Percentiles rank a stretch among this genome's conserved stretches.
Conservation (phyloP, 306 rosid species). For the Carpinus viminea region DNA sequence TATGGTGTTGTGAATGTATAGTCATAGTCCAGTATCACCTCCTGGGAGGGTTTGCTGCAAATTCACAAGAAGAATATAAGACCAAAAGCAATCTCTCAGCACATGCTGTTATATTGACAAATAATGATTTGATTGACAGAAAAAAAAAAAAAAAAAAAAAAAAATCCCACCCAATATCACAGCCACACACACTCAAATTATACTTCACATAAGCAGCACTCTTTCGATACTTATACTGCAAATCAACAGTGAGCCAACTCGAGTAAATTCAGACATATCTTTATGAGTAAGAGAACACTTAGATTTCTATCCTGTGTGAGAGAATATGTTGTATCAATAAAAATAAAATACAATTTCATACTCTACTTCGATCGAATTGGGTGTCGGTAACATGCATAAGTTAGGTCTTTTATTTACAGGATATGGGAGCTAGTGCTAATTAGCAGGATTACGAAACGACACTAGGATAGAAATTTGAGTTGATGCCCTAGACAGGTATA, state of each 20-base stretch:
- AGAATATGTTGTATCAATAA: neutral
- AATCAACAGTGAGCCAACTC: neutral
- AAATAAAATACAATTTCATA: neutral
- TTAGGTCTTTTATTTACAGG: neutral
- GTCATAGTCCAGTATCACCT: slow-evolving; percentile 89
- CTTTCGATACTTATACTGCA: neutral
- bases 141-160: neutral
- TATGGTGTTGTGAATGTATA: slow-evolving; percentile 95
- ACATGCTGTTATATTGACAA: slow-evolving; percentile 4
- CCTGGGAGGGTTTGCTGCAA: slow-evolving; percentile 86
- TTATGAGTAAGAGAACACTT: neutral
- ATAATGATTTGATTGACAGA: slow-evolving; percentile 3
- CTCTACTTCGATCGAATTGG: too few relatives aligned
- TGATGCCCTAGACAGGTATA: too few relatives aligned
- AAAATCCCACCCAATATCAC: too few relatives aligned
- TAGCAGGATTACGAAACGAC: too few relatives aligned
- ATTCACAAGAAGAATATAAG: slow-evolving; percentile 39
- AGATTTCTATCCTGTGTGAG: neutral
- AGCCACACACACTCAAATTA: neutral
- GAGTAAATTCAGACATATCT: neutral
- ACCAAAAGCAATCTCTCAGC: slow-evolving; percentile 16
- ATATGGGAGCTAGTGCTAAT: too few relatives aligned
- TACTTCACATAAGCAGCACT: neutral
- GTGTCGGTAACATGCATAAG: too few relatives aligned
- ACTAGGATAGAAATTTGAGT: too few relatives aligned